phyloP scores from a whole-genome alignment of 768 basidiomycete genomes.

The Psilocybe cyanescens region DNA sequence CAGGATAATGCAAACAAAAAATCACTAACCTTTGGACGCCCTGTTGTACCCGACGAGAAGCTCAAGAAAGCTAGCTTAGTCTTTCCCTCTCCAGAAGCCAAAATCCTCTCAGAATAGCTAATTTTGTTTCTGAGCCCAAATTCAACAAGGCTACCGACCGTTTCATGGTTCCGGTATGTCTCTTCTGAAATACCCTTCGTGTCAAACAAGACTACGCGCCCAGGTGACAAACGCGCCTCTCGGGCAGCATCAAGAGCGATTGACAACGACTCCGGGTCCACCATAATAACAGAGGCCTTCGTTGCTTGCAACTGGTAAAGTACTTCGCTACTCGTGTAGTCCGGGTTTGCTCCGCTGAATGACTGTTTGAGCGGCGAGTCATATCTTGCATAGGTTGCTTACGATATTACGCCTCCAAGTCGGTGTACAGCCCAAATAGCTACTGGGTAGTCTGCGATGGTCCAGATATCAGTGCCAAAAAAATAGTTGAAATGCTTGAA shows the following conservation, averaged over 20 bases:
- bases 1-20: not conserved
- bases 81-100: constrained; percentile 63
- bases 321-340: constrained; percentile 56
- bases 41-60: constrained; percentile 79
- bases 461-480: not conserved
- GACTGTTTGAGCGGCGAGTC: not conserved
- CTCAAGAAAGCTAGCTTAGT: constrained; percentile 72
- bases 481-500: not conserved
- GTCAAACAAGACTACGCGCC: constrained; percentile 50
- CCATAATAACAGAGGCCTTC: constrained; percentile 50
- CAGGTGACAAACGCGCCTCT: constrained; percentile 36
- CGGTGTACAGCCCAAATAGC: constrained; percentile 60
- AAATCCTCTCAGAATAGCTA: constrained; percentile 50
- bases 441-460: constrained; percentile 52
- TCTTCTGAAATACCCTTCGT: constrained; percentile 11
- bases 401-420: constrained; percentile 63
- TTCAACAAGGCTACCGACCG: constrained; percentile 51
- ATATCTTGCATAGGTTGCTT: constrained; percentile 23
- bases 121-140: constrained; percentile 45
- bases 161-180: constrained; percentile 25
- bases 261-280: constrained; percentile 46
- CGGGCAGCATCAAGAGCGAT: constrained; percentile 47
- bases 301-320: constrained; percentile 56
- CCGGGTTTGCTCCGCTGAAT: constrained; percentile 60
- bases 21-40: constrained; percentile 62